Evolutionary conservation across 1,284 basidiomycete species (phyloP).

Genomic region (Rhodotorula sp.): DNA sequence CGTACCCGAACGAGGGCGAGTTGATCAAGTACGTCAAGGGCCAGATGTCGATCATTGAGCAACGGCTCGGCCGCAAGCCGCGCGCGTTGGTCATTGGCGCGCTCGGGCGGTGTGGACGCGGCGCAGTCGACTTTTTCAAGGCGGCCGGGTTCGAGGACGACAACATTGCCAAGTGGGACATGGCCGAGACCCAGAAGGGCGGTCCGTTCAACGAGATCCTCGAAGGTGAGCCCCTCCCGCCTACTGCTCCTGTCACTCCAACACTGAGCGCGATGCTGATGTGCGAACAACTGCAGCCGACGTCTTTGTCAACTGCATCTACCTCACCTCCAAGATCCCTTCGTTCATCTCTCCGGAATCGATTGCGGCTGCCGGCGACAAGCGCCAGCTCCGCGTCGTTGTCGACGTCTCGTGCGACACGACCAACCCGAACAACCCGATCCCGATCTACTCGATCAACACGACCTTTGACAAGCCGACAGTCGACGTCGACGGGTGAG

Average conservation of each 20-base stretch:
- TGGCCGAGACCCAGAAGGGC: constrained; percentile 93
- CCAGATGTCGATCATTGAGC: constrained; percentile 57
- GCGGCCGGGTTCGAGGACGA: constrained; percentile 89
- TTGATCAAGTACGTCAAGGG: constrained; percentile 69
- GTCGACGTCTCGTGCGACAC: constrained; percentile 99
- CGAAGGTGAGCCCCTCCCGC: constrained; percentile 55
- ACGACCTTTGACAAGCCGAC: constrained; percentile 94
- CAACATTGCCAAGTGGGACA: constrained; percentile 96
- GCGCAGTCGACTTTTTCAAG: constrained; percentile 89
- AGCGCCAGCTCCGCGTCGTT: constrained; percentile 73
- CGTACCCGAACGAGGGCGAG: constrained; percentile 75
- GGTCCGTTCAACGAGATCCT: constrained; percentile 96
- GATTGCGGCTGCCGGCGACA: constrained; percentile 67
- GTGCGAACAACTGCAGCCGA: constrained; percentile 60
- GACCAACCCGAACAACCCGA: constrained; percentile 97
- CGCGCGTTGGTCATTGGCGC: constrained; percentile 95
- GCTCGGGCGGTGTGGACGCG: constrained; percentile 91
- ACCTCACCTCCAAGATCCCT: constrained; percentile 84
- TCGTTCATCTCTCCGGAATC: constrained; percentile 77
- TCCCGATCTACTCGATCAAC: constrained; percentile 93
- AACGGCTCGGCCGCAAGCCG: constrained; percentile 63
- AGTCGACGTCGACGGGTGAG: constrained; percentile 63
- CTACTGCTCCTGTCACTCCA: not conserved
- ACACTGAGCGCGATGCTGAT: not conserved
- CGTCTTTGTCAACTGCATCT: constrained; percentile 99